Evolutionary conservation across 139 green algal species (phyloP).

Genomic region (Dunaliella primolecta): DNA sequence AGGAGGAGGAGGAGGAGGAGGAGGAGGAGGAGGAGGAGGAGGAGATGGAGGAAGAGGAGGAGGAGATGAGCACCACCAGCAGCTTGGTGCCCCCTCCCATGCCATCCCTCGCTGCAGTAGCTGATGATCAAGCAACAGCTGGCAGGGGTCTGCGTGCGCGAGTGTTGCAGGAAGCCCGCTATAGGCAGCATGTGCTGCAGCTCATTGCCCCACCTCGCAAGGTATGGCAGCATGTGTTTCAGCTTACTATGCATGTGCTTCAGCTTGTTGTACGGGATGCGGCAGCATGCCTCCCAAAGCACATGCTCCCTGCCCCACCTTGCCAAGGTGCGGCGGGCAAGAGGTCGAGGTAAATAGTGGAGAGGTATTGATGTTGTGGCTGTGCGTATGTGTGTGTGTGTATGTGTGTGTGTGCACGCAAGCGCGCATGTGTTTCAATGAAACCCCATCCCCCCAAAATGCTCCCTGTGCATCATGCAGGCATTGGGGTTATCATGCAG

Average conservation of each 20-base stretch:
- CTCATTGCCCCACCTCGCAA: not conserved
- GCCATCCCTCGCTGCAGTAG: not conserved
- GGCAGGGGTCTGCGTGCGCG: not conserved
- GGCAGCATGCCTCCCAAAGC: too few species aligned
- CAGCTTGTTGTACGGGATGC: too few species aligned
- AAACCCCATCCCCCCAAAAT: not conserved
- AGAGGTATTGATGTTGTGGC: not conserved
- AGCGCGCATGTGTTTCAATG: not conserved
- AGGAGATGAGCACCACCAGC: not conserved
- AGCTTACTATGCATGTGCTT: not conserved
- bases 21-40: not conserved
- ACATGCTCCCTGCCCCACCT: not conserved
- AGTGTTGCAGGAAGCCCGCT: not conserved
- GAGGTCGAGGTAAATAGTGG: not conserved
- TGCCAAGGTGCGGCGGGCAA: not conserved
- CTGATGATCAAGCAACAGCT: not conserved
- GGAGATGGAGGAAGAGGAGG: not conserved
- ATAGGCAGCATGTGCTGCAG: not conserved
- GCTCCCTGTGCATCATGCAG: not conserved
- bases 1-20: not conserved
- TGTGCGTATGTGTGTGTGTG: not conserved
- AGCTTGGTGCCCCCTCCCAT: not conserved
- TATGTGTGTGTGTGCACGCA: not conserved
- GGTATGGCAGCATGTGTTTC: not conserved
- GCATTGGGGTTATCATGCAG: too few species aligned